phyloP scores from a whole-genome alignment of 163 green algal genomes.

The Chloromonas sp. region DNA sequence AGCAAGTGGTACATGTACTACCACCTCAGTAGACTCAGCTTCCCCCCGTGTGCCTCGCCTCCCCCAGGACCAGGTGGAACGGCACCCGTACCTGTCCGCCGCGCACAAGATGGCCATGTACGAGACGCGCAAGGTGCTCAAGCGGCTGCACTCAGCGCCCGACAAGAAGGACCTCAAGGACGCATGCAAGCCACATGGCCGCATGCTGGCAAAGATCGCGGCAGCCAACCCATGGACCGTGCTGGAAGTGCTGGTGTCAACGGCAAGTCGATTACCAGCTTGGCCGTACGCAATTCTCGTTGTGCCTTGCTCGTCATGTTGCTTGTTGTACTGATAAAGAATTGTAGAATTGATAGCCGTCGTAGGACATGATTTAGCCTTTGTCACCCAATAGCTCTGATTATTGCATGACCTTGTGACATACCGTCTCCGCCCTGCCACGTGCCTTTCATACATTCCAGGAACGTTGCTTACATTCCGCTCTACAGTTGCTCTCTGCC shows the following conservation, averaged over 20 bases:
- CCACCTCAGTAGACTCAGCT: no score
- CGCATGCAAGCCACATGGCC: constrained; percentile 44
- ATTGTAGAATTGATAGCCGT: background rate
- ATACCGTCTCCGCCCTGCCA: no score
- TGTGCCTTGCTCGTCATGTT: background rate
- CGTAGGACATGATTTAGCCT: background rate
- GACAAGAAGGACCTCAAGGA: constrained; percentile 51
- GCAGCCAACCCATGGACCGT: constrained; percentile 62
- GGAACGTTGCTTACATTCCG: no score
- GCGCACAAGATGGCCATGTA: constrained; percentile 43
- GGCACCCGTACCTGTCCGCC: constrained; percentile 20
- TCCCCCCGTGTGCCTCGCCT: no score
- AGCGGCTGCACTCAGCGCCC: constrained; percentile 45
- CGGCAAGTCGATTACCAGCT: background rate
- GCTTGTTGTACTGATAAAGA: background rate
- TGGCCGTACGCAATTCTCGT: no score
- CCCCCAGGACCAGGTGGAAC: constrained; percentile 24
- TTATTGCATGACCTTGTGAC: no score
- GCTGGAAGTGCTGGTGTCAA: constrained; percentile 54
- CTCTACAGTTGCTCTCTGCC: no score
- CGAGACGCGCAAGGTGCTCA: constrained; percentile 46
- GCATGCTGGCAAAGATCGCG: constrained; percentile 66
- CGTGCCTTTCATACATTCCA: no score
- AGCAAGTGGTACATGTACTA: no score
- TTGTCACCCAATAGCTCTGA: background rate